phyloP scores from a whole-genome alignment of 2,329 filamentous ascomycete species.

The Trichoderma sp. region DNA sequence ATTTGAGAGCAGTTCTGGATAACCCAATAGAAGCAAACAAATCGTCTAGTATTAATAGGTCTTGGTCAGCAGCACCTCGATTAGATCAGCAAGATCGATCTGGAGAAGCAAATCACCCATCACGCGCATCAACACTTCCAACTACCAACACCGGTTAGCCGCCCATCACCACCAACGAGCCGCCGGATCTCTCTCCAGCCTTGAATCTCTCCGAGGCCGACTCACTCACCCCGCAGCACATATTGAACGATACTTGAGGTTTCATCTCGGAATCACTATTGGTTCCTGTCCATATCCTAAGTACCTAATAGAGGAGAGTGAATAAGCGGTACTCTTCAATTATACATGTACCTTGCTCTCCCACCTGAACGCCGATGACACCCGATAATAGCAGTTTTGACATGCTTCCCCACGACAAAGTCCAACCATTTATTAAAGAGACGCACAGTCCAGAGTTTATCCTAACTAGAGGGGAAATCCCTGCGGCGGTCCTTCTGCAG shows the following conservation, averaged over 20 bases:
- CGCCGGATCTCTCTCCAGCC: neutral
- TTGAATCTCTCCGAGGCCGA: neutral
- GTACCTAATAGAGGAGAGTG: neutral
- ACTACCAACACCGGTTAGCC: neutral
- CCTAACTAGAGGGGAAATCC: neutral
- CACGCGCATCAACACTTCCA: neutral
- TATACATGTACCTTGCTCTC: neutral
- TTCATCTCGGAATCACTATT: neutral
- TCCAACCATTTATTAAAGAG: neutral
- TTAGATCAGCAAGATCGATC: conserved; percentile 9
- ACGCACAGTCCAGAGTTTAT: neutral
- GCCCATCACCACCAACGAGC: neutral
- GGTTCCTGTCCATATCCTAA: neutral
- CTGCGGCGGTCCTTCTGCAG: neutral
- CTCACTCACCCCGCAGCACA: neutral
- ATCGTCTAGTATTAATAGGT: neutral
- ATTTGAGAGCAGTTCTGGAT: no score
- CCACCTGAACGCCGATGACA: neutral
- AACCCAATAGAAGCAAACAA: neutral
- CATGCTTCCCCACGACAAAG: neutral
- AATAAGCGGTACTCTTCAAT: neutral
- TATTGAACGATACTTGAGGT: neutral
- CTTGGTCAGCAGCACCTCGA: neutral
- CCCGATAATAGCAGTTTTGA: neutral
- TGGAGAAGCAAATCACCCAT: neutral